phyloP scores from a whole-genome alignment of 139 green algal genomes.

The Chlorella sp. region DNA sequence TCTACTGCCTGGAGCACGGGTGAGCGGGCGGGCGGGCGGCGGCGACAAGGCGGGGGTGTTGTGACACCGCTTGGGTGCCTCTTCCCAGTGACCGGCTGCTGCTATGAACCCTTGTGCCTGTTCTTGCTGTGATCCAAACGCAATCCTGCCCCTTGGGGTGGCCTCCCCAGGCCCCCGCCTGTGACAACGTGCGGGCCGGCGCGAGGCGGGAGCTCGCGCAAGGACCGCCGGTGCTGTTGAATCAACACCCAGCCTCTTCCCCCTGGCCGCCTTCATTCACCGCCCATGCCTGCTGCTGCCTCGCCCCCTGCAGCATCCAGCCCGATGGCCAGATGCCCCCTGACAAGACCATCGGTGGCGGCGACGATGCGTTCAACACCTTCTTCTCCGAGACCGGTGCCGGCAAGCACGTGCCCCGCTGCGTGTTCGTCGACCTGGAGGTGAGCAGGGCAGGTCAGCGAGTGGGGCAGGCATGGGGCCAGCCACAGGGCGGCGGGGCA shows the following conservation, averaged over 20 bases:
- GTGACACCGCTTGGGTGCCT: background rate
- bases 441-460: no score
- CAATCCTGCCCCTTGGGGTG: no score
- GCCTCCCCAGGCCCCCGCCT: no score
- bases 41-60: background rate
- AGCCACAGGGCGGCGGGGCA: no score
- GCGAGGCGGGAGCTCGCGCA: no score
- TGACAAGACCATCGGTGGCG: slow-evolving; percentile 92
- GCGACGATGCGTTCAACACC: slow-evolving; percentile 96
- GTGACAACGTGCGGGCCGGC: no score
- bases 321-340: slow-evolving; percentile 96
- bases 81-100: background rate
- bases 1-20: slow-evolving; percentile 98
- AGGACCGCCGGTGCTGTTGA: no score
- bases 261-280: background rate
- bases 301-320: slow-evolving; percentile 83
- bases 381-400: slow-evolving; percentile 97
- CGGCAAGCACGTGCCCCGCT: slow-evolving; percentile 94
- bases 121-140: no score
- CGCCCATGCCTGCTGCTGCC: background rate
- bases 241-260: background rate
- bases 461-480: no score
- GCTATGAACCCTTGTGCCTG: no score
- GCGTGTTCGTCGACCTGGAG: slow-evolving; percentile 96
- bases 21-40: slow-evolving; percentile 1